Evolutionary conservation across 345 rosid species (phyloP), one percentile per base, ranked within the genome.

Genomic region (Citrus australasica): DNA sequence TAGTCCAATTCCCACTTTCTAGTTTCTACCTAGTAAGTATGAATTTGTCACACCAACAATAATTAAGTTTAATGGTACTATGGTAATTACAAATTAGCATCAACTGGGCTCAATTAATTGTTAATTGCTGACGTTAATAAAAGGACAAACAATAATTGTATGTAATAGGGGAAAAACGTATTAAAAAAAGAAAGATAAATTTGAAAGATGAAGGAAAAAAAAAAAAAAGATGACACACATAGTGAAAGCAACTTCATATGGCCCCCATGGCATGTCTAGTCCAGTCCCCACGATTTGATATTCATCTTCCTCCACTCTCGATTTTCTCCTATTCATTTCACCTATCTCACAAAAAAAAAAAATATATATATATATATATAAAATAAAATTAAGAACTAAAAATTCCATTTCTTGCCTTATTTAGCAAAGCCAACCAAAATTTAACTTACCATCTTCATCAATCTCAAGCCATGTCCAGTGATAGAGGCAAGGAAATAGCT

Each of bases 181-280:
- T 24, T 19, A 10, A 68, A 69, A 33, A 30, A 40, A 28, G 21
- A 8, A 56, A 72, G 7, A 71, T 2, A 71, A 19, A 66, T 37
- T 67, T 5, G 14, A 64, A 65, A 46, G 79, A 70, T 1, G 46
- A 77, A 76, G 46, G 37, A 35, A 35, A 35, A 35, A 35, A 35
- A 33, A 67, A 64, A 48, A 59, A 27, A 64, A 37, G 71, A 25
- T 16, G 66, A 25, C n/a, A 58, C 46, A n/a, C 25, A 78, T 17
- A 60, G 76, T 83, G 51, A 46, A 83, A 83, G 86, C 79, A 81
- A 79, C 73, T 32, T 37, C 27, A 55, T 71, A 76, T 84, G 90
- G 87, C 85, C 92, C 85, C 92, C 92, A 83, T 84, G 53, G 65
- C 78, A 72, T 83, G 87, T 85, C 87, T 74, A 73, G 53, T 79